phyloP scores from a whole-genome alignment of 257 asterid genomes.

The Solanum bukasovii region DNA sequence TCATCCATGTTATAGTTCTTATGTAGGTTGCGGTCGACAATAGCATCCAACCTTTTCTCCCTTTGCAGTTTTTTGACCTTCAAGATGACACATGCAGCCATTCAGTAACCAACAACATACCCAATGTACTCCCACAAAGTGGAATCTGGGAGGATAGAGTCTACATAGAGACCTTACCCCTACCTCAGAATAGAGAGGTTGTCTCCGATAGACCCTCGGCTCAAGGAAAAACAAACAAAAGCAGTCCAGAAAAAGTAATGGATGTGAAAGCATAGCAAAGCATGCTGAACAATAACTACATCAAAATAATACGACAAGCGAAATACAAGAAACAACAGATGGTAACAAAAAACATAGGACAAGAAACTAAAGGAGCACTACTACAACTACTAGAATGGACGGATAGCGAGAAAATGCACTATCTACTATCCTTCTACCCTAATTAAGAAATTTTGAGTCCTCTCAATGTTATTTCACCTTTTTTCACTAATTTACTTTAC shows the following conservation, averaged over 20 bases:
- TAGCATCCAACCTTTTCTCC: conserved; percentile 64
- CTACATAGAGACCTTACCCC: neutral
- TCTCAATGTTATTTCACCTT: neutral
- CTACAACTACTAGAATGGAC: neutral
- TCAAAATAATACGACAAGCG: neutral
- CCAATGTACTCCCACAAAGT: neutral
- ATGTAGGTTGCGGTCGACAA: conserved; percentile 69
- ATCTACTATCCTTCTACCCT: neutral
- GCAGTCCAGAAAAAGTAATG: neutral
- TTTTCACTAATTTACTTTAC: neutral
- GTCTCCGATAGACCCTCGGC: neutral
- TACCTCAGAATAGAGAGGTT: neutral
- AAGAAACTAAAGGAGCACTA: neutral
- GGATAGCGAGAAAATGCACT: neutral
- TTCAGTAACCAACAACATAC: neutral
- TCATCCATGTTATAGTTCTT: conserved; percentile 44
- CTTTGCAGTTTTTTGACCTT: conserved; percentile 81
- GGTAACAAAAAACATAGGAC: neutral
- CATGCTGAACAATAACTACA: neutral
- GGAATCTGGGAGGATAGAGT: neutral
- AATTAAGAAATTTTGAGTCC: neutral
- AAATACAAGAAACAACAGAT: neutral
- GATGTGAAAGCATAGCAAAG: neutral
- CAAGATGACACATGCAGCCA: neutral
- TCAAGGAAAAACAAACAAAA: neutral